A percentile compares a stretch with the other conserved stretches of the same genome.
These are phyloP conservation scores for Boletales sp. DNA, from an alignment of 768 basidiomycete species.

Conservation along the genomic window DNA sequence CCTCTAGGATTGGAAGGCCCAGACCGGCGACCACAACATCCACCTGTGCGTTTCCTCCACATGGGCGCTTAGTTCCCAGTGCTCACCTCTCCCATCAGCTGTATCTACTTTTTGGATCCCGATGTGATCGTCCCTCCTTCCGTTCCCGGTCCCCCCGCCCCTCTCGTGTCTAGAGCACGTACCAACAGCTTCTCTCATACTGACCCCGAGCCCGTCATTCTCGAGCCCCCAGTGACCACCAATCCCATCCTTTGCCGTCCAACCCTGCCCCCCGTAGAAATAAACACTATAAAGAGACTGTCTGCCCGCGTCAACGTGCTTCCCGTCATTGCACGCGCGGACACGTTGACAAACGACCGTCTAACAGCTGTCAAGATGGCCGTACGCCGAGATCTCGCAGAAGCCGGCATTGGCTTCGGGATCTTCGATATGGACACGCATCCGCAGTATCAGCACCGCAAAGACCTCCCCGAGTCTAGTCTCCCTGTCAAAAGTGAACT, in stretches of 20 bases:
- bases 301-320: conserved; percentile 84
- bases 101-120: conserved; percentile 86
- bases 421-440: conserved; percentile 77
- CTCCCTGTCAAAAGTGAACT: conserved; percentile 48
- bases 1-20: conserved; percentile 65
- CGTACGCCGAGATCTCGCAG: conserved; percentile 75
- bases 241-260: conserved; percentile 67
- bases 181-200: conserved; percentile 69
- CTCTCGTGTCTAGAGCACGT: conserved; percentile 64
- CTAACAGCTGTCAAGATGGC: conserved; percentile 76
- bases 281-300: conserved; percentile 73
- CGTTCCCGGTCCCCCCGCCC: conserved; percentile 62
- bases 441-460: conserved; percentile 42
- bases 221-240: conserved; percentile 74
- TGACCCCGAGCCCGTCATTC: conserved; percentile 72
- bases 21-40: conserved; percentile 71
- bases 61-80: conserved; percentile 28
- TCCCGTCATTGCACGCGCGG: conserved; percentile 79
- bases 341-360: conserved; percentile 78
- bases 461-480: conserved; percentile 42
- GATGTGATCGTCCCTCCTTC: conserved; percentile 73
- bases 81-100: conserved; percentile 44
- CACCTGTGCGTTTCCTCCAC: conserved; percentile 58
- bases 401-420: conserved; percentile 84
- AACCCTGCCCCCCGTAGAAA: conserved; percentile 66